A percentile compares a stretch with the other conserved stretches of the same genome.
These are phyloP conservation scores for Psilocybe subaeruginosa DNA, from an alignment of 768 basidiomycete species.

Conservation along the genomic window DNA sequence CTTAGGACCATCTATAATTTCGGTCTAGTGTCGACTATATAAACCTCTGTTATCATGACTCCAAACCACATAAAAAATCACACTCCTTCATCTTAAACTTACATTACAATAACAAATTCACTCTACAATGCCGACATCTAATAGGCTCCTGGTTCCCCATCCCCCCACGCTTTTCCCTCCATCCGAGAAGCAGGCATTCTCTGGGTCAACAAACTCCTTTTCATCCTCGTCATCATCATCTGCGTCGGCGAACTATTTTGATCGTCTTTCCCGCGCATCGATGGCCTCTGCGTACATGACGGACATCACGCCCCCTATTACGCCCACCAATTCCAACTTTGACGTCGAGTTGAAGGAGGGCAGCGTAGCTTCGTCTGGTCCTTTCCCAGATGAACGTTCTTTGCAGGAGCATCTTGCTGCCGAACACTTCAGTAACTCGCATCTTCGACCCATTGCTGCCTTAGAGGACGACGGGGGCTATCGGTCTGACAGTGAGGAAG, in stretches of 20 bases:
- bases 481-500: conserved; percentile 9
- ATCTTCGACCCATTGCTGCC: background rate
- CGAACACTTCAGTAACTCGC: background rate
- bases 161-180: conserved; percentile 18
- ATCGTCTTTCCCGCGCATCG: conserved; percentile 14
- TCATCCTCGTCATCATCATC: conserved; percentile 20
- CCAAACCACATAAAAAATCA: background rate
- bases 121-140: background rate
- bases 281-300: conserved; percentile 24
- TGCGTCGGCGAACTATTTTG: conserved; percentile 16
- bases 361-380: background rate
- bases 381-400: background rate
- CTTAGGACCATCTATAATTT: background rate
- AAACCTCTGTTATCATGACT: background rate
- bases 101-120: background rate
- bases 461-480: conserved; percentile 10
- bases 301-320: conserved; percentile 24
- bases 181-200: conserved; percentile 24
- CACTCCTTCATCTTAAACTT: background rate
- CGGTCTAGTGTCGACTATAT: background rate
- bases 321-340: conserved; percentile 17
- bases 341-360: background rate
- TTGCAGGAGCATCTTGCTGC: background rate
- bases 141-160: conserved; percentile 5
- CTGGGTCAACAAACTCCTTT: conserved; percentile 15